phyloP scores from a whole-genome alignment of 805 yeast species.

The Yarrowia sp. region DNA sequence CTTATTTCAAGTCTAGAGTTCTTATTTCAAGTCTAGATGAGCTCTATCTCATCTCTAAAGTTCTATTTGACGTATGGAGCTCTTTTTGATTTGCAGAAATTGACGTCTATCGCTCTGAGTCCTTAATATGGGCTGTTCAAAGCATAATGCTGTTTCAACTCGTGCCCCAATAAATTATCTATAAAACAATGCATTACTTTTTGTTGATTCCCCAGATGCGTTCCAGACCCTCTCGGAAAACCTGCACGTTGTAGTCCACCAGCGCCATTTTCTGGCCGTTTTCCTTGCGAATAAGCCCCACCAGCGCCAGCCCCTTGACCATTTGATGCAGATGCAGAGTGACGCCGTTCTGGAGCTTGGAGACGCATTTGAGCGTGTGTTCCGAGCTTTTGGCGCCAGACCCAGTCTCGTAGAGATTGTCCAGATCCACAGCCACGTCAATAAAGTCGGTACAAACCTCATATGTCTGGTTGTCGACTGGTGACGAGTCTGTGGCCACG shows the following conservation, averaged over 20 bases:
- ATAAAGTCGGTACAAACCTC: conserved; percentile 97
- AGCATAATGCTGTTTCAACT: too few species aligned
- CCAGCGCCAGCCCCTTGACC: conserved; percentile 89
- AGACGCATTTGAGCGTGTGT: conserved; percentile 58
- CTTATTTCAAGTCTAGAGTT: too few species aligned
- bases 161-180: too few species aligned
- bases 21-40: too few species aligned
- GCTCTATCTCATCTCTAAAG: too few species aligned
- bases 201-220: conserved; percentile 29
- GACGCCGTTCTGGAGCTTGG: conserved; percentile 79
- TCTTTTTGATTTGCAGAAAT: too few species aligned
- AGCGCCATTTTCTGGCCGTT: conserved; percentile 54
- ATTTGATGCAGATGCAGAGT: conserved; percentile 80
- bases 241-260: conserved; percentile 83
- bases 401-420: conserved; percentile 39
- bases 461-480: conserved; percentile 91
- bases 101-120: too few species aligned
- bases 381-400: conserved; percentile 25
- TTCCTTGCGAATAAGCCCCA: conserved; percentile 75
- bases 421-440: conserved; percentile 87
- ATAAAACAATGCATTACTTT: neutral
- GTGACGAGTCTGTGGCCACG: conserved; percentile 93
- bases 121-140: too few species aligned
- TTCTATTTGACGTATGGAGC: too few species aligned
- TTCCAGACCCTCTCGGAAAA: conserved; percentile 71